Base-by-base conservation (phyloP, 2,329 filamentous ascomycete species). In the Aspergillus ustus region DNA sequence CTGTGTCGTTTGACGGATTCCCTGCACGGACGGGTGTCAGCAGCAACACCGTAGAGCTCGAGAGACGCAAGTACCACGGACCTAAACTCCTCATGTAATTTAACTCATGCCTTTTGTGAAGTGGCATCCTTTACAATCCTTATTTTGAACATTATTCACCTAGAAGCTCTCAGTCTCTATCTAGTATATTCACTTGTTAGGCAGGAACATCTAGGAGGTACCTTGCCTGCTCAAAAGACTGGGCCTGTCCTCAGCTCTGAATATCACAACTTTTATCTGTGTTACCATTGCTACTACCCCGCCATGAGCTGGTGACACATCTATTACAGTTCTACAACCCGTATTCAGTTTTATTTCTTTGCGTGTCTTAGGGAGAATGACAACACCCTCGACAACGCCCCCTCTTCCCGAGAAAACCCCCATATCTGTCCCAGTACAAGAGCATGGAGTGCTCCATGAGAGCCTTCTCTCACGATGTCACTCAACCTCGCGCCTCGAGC, bases 1-100 rank as follows among this genome's bases (percentile, higher is more conserved):
- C 89, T 11, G 72, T 78, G 3, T 89, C 87, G 0, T 87, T 91
- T 65, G 80, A 89, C 4, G 86, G 83, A 9, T 89, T 91, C 76
- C 89, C 89, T 0, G 73, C 87, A 75, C 80, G 87, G 44, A 70
- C 66, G 28, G 63, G 61, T 4, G 55, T 63, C 29, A 45, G 57
- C n/a, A 53, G 34, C 48, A 52, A 48, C 22, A 59, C 44, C 4
- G 20, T 57, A 45, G 48, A 61, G 31, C n/a, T 45, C 9, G 52
- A 66, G 53, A 52, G 57, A 17, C 57, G 40, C 20, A 67, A 68
- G 52, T 68, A 68, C 43, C 63, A 63, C 22, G 66, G 66, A 11
- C 64, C 63, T 28, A 55, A 45, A 19, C 49, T 68, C 37, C 58
- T 57, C 31, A 52, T 67, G 49, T 67, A 63, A 63, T 20, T 17